Evolutionary conservation across 164 flowering plant genomes (phyloP), one percentile per base, ranked within the genome.

Genomic region (Akebia trifoliata): DNA sequence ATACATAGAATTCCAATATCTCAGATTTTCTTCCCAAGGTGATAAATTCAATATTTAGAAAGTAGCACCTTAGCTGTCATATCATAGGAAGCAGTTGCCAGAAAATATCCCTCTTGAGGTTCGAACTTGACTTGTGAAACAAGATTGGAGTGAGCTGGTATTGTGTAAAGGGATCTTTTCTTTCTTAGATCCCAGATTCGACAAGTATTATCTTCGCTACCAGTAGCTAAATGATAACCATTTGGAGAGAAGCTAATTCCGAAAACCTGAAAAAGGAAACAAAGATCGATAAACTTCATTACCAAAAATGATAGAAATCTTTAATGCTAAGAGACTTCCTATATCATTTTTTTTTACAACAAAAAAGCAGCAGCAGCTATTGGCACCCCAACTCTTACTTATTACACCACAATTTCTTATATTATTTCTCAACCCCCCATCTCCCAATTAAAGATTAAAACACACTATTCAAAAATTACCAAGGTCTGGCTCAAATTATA

Each of bases 111-210:
- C 53, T 90, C 97, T 59, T 87, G 93, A 34, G 96, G 93, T 69
- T 94, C 99, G 66, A 71, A 94, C 66, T 86, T 90, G 63, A 94
- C 91, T 79, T 86, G 86, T 21, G 99, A 88, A 59, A 94, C 71
- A 49, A 90, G 88, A 59, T 88, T 87, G 9, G 97, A 68, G 60
- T 94, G 99, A 28, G 99, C 97, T 47, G 99, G 99, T 61, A 90
- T 94, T 29, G 59, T 67, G 60, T 88, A 86, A 50, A 94, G 50
- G 8, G 90, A 83, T 69, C 72, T 86, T 65, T 72, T 86, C 80
- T 84, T 90, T 66, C 97, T 80, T 58, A 90, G 65, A 72, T 94
- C 99, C 99, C 99, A 94, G 51, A 90, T 77, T 9, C 97, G 85
- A 54, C 99, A 94, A 26, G 90, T 74, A 72, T 94, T 94, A 68